Base-by-base conservation (phyloP, 768 basidiomycete genomes). In the Xerocomellus intermedius region DNA sequence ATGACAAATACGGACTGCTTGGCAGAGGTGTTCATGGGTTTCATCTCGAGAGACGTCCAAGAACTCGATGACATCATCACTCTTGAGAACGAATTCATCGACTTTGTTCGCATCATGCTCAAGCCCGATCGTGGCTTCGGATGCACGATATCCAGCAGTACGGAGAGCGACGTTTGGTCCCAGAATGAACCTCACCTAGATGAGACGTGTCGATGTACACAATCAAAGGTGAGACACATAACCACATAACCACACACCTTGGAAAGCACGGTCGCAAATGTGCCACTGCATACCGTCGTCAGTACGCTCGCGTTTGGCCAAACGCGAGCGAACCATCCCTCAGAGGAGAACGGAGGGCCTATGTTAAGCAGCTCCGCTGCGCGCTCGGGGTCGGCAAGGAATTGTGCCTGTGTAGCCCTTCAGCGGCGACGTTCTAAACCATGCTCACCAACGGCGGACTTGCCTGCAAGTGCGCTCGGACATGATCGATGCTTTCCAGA, bases 341-440 rank as follows among this genome's bases (percentile, higher is more conserved):
- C 56, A 6, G 5, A 36, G 5, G 53, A 58, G 17, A 39, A 52
- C 4, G 62, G 58, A 8, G 58, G 42, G 0, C 60, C 65, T 1
- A 67, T 60, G 10, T 44, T 50, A 17, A 22, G 28, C 5, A 64
- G 48, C 17, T 69, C 67, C 4, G 53, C 46, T n/a, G 64, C 67
- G 6, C 64, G 60, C 12, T 43, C 44, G 0, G 62, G 62, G 35
- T 62, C 24, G 10, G 63, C 51, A 8, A 28, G 37, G 4, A 69
- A 42, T 0, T 54, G 49, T 21, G 46, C 43, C 66, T 65, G 17
- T 8, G 7, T 14, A 44, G 2, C 0, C 1, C 7, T 45, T 56
- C 1, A 36, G 36, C 36, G 36, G 17, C 16, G 7, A 5, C 16
- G 36, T 17, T 7, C 12, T 13, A 12, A 13, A 32, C 7, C 21